These are phyloP conservation scores for Clavispora vitiphila DNA, from an alignment of 805 yeast genomes.

Conservation along the genomic window DNA sequence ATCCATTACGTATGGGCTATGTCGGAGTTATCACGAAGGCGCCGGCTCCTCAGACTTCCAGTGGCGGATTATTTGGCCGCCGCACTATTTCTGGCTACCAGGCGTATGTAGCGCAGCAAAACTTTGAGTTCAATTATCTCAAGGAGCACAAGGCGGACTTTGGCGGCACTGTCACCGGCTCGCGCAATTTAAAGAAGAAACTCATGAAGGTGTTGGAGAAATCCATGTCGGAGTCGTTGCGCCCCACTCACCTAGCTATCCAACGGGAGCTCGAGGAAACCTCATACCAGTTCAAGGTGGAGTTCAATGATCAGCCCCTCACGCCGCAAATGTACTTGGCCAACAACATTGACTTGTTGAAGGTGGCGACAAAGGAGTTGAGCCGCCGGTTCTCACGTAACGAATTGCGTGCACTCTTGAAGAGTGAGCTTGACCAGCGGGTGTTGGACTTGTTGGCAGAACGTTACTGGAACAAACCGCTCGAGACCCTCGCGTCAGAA, in stretches of 20 bases:
- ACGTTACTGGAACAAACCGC: conserved; percentile 83
- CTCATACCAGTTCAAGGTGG: conserved; percentile 88
- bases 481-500: conserved; percentile 6
- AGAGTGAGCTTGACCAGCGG: conserved; percentile 82
- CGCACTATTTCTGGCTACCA: conserved; percentile 46
- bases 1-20: conserved; percentile 93
- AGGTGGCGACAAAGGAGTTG: conserved; percentile 81
- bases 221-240: conserved; percentile 84
- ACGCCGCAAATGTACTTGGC: conserved; percentile 95
- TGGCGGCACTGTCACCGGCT: conserved; percentile 66
- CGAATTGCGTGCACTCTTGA: conserved; percentile 72
- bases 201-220: conserved; percentile 82
- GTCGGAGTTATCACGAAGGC: conserved; percentile 95
- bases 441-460: conserved; percentile 84
- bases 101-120: conserved; percentile 63
- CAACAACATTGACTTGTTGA: conserved; percentile 81
- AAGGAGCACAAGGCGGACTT: conserved; percentile 57
- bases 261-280: conserved; percentile 93
- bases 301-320: conserved; percentile 87
- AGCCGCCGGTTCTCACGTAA: conserved; percentile 76
- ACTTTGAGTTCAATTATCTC: conserved; percentile 54
- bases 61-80: conserved; percentile 42
- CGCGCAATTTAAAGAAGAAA: conserved; percentile 68
- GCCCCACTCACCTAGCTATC: conserved; percentile 81
- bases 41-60: conserved; percentile 35